Conservation (phyloP, 352 stramenopile genomes). For the Phytophthora cactorum region DNA sequence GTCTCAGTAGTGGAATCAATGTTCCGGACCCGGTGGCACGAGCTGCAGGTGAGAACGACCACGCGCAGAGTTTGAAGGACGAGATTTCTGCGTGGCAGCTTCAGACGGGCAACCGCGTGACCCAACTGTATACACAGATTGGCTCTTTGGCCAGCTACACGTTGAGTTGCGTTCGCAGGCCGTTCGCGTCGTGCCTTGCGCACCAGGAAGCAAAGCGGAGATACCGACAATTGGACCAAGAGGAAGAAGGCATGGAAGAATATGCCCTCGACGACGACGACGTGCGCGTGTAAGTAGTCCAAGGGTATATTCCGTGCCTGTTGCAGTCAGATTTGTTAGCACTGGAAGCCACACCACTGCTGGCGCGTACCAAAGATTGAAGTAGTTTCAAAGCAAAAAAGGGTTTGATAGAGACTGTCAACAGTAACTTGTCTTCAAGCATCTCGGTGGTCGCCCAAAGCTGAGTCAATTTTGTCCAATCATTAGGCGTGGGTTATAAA, state of each 20-base stretch:
- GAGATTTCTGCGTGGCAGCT: constrained; percentile 57
- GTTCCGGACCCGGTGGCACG: constrained; percentile 36
- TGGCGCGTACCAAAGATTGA: too few species aligned
- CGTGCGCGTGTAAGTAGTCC: background rate
- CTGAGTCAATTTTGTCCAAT: constrained; percentile 2
- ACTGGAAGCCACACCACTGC: too few species aligned
- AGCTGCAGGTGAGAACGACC: constrained; percentile 35
- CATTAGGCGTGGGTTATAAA: background rate
- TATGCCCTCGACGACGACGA: constrained; percentile 42
- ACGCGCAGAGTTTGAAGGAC: constrained; percentile 45
- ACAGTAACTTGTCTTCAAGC: background rate
- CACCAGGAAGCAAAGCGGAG: constrained; percentile 34
- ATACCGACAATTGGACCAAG: constrained; percentile 45
- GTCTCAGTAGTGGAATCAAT: constrained; percentile 23
- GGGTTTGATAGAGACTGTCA: too few species aligned
- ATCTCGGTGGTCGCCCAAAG: background rate
- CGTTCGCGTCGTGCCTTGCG: constrained; percentile 45
- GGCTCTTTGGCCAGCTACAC: constrained; percentile 32
- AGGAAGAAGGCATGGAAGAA: constrained; percentile 48
- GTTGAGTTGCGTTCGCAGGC: constrained; percentile 36
- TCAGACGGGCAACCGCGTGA: constrained; percentile 34
- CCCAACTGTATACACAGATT: constrained; percentile 40
- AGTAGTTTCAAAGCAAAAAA: background rate
- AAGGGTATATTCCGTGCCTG: background rate
- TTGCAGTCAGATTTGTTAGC: too few species aligned